phyloP scores from a whole-genome alignment of 2,329 filamentous ascomycete species.

The Capronia epimyces region DNA sequence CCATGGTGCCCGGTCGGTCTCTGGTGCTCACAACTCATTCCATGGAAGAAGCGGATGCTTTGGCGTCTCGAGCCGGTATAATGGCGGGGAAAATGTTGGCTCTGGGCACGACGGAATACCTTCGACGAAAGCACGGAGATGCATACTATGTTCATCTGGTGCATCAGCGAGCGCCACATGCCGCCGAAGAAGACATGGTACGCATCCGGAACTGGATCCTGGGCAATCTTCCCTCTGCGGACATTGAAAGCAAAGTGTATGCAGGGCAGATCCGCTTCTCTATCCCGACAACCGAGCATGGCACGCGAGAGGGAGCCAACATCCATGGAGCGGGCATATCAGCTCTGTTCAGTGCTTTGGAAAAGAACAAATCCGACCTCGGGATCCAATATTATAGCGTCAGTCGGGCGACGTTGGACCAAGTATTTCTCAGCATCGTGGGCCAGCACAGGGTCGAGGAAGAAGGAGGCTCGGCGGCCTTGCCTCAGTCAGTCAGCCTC shows the following conservation, averaged over 20 bases:
- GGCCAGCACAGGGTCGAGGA: conserved; percentile 72
- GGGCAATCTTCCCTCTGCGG: conserved; percentile 56
- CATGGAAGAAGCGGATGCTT: conserved; percentile 91
- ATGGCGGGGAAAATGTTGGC: conserved; percentile 82
- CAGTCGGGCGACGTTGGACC: conserved; percentile 78
- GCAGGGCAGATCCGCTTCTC: conserved; percentile 86
- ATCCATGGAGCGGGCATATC: conserved; percentile 46
- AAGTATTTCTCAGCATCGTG: conserved; percentile 84
- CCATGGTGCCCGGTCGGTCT: conserved; percentile 69
- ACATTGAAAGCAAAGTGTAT: conserved; percentile 67
- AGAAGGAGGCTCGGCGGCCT: conserved; percentile 43
- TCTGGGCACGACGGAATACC: conserved; percentile 65
- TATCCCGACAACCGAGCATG: conserved; percentile 47
- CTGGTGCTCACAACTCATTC: conserved; percentile 86
- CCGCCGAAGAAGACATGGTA: conserved; percentile 62
- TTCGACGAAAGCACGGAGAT: conserved; percentile 71
- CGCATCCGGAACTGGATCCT: conserved; percentile 62
- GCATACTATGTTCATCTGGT: conserved; percentile 77
- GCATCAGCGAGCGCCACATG: conserved; percentile 67
- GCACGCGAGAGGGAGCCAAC: conserved; percentile 6
- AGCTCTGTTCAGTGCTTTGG: conserved; percentile 64
- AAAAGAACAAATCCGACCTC: conserved; percentile 62
- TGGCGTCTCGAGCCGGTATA: conserved; percentile 79
- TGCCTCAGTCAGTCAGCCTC: neutral
- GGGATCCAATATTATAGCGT: conserved; percentile 83